Evolutionary conservation across 1,284 basidiomycete genomes (phyloP).

Genomic region (Boletellus sp.): DNA sequence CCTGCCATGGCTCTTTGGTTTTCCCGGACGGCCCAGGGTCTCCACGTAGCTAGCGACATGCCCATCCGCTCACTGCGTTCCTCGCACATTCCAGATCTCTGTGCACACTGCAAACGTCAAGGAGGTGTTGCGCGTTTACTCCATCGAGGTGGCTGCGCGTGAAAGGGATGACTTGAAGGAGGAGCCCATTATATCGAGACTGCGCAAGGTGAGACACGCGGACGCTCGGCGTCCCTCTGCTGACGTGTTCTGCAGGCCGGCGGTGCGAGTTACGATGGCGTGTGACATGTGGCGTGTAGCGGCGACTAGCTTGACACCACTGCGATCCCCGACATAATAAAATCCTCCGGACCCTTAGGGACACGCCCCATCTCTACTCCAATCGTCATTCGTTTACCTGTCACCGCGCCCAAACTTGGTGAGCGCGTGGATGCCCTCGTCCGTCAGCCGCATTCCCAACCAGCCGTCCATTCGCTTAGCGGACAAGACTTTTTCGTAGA

Average conservation of each 20-base stretch:
- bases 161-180: slow-evolving; percentile 81
- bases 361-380: slow-evolving; percentile 4
- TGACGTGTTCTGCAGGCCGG: slow-evolving; percentile 51
- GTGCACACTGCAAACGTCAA: slow-evolving; percentile 88
- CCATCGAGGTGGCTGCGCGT: slow-evolving; percentile 81
- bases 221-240: slow-evolving; percentile 9
- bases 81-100: slow-evolving; percentile 59
- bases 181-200: slow-evolving; percentile 66
- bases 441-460: slow-evolving; percentile 87
- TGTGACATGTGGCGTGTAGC: slow-evolving; percentile 40
- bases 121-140: slow-evolving; percentile 70
- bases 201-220: slow-evolving; percentile 63
- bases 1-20: slow-evolving; percentile 11
- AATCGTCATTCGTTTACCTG: slow-evolving; percentile 15
- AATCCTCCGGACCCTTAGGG: slow-evolving; percentile 2
- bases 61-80: slow-evolving; percentile 19
- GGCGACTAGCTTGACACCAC: slow-evolving; percentile 23
- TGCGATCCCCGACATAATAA: slow-evolving; percentile 9
- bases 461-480: slow-evolving; percentile 80
- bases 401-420: slow-evolving; percentile 38
- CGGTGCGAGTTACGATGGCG: slow-evolving; percentile 79
- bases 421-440: slow-evolving; percentile 61
- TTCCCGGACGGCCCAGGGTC: no score
- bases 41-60: no score
- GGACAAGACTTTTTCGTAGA: slow-evolving; percentile 79